These are phyloP conservation scores for Cardamine occulta DNA, from an alignment of 345 rosid genomes.

Conservation along the genomic window DNA sequence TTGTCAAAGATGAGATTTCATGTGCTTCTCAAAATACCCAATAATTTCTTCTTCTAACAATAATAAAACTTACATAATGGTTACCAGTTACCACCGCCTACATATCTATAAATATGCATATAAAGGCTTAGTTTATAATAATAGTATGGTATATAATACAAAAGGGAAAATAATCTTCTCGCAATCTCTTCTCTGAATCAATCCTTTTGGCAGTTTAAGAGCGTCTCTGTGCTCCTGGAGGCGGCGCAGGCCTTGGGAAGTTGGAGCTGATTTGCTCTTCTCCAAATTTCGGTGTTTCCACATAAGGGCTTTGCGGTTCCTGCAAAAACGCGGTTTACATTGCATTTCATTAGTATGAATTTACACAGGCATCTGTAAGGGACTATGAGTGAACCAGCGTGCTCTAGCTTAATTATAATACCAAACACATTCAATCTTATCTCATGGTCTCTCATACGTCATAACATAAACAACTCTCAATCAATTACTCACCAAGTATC, in stretches of 20 bases:
- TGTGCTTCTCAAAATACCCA: constrained; percentile 31
- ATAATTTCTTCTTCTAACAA: constrained; percentile 31
- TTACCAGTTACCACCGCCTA: constrained; percentile 30
- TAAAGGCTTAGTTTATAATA: not conserved
- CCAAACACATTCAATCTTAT: not conserved
- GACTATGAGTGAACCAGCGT: not conserved
- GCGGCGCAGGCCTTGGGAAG: constrained; percentile 81
- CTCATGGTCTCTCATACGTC: not conserved
- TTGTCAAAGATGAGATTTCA: constrained; percentile 39
- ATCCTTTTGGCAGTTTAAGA: constrained; percentile 46
- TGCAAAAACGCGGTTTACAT: constrained; percentile 1
- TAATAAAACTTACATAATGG: constrained; percentile 7
- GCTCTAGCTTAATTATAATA: not conserved
- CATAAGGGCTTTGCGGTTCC: constrained; percentile 70
- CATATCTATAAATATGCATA: constrained; percentile 28
- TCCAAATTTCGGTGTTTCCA: constrained; percentile 69
- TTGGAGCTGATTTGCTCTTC: constrained; percentile 46
- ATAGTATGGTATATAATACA: constrained; percentile 22
- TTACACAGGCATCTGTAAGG: not conserved
- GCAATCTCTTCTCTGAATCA: constrained; percentile 28
- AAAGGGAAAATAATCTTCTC: not conserved
- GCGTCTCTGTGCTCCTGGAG: constrained; percentile 78
- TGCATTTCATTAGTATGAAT: constrained; percentile 7
- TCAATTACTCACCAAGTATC: not conserved
- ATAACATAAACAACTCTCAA: not conserved